Evolutionary conservation across 208 protist genomes (phyloP), one percentile per base, ranked within the genome.

Genomic region (Leishmania major): DNA sequence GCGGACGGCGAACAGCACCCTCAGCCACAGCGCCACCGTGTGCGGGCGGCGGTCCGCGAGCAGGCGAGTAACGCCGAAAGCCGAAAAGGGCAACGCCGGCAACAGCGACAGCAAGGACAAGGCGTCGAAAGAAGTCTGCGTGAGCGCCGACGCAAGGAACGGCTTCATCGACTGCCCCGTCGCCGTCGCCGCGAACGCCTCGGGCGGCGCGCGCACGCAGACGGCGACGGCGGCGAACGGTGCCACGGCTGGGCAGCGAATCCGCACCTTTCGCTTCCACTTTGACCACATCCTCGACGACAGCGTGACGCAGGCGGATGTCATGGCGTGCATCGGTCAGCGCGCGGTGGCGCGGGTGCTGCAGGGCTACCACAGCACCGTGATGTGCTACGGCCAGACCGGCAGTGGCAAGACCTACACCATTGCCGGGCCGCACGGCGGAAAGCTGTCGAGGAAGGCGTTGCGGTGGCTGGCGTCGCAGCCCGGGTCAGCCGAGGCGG

Each of bases 311-410:
- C 96, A 98, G 82, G 66, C 59, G 28, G 89, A 96, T 7, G 80
- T 97, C 2, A 97, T 98, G 88, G 66, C 76, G 6, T 81, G 77
- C 22, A 86, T 97, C 28, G 94, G 94, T 4, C 49, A 75, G 17
- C 69, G 74, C 37, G 90, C 91, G 53, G 89, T 98, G 62, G 69
- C 90, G 31, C 82, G 87, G 10, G 88, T 96, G 17, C 78, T 98
- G 19, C 78, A 80, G 11, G 96, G 96, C 47, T 96, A 90, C 82
- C 89, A 98, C 87, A 90, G 89, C 70, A 97, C 94, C 8, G 81
- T 98, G 25, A 80, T 98, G 45, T 95, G 94, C 77, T 98, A 98
- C 83, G 96, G 97, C 3, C 97, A 98, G 88, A 98, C 93, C 70
- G 94, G 97, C 8, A 96, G 93, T 37, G 98, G 98, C 25, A 98